Conservation (phyloP, 1,284 basidiomycete genomes). For the Lignosus rhinocerotis region DNA sequence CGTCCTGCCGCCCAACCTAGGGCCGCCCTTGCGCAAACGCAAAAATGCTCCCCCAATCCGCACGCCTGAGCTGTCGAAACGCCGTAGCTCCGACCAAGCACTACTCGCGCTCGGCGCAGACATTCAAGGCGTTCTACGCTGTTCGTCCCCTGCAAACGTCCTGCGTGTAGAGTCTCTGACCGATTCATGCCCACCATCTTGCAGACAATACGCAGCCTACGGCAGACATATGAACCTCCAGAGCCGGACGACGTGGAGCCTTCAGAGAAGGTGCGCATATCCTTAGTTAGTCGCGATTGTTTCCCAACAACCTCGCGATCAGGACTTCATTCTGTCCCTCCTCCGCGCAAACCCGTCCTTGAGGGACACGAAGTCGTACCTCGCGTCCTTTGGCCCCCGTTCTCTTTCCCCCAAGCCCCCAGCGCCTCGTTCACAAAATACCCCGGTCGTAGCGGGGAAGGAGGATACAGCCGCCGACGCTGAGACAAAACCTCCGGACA, state of each 20-base stretch:
- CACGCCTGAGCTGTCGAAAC: slow-evolving; percentile 17
- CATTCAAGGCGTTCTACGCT: slow-evolving; percentile 63
- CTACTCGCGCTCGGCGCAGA: slow-evolving; percentile 33
- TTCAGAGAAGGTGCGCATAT: slow-evolving; percentile 48
- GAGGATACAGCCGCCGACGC: slow-evolving; percentile 18
- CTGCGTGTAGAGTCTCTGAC: slow-evolving; percentile 1
- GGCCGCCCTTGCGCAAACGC: not conserved
- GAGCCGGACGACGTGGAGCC: slow-evolving; percentile 50
- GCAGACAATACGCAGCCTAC: slow-evolving; percentile 52
- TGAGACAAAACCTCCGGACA: slow-evolving; percentile 29
- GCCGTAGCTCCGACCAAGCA: slow-evolving; percentile 5
- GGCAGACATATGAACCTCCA: slow-evolving; percentile 35
- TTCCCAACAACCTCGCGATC: slow-evolving; percentile 6
- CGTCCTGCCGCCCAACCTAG: slow-evolving; percentile 3
- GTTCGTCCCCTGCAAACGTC: slow-evolving; percentile 37
- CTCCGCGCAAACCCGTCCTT: slow-evolving; percentile 91
- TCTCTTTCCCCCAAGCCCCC: slow-evolving; percentile 33
- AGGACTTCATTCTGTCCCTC: slow-evolving; percentile 98
- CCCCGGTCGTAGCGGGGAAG: slow-evolving; percentile 16
- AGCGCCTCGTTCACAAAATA: slow-evolving; percentile 16
- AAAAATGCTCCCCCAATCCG: slow-evolving; percentile 24
- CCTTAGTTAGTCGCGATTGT: not conserved
- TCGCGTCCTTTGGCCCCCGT: slow-evolving; percentile 79
- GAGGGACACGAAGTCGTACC: slow-evolving; percentile 88
- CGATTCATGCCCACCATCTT: not conserved